Percentiles rank a stretch among this genome's conserved stretches.
phyloP scores from a whole-genome alignment of 2,329 filamentous ascomycete species.

The Didymella arachidicola region DNA sequence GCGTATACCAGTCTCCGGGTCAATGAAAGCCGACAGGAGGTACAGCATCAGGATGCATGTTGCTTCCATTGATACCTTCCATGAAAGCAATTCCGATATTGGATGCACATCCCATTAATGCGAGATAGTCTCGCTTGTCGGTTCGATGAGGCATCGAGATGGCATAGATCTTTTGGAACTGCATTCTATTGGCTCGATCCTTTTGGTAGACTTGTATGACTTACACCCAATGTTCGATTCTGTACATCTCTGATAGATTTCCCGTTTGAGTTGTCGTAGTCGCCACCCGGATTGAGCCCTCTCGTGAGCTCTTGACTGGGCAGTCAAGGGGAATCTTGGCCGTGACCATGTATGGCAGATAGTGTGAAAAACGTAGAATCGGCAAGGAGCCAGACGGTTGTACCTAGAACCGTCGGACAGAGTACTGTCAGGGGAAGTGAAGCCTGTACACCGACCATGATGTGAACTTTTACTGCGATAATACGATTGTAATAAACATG shows the following conservation, averaged over 20 bases:
- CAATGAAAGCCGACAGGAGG: neutral
- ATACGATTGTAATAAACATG: neutral
- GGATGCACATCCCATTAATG: neutral
- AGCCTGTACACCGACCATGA: neutral
- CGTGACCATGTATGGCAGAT: neutral
- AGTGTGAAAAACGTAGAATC: neutral
- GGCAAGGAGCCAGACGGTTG: neutral
- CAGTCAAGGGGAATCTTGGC: neutral
- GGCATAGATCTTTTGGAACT: neutral
- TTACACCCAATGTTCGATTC: neutral
- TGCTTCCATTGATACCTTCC: neutral
- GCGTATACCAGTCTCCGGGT: neutral
- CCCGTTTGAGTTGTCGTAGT: neutral
- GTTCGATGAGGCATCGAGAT: neutral
- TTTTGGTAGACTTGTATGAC: neutral
- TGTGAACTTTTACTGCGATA: neutral
- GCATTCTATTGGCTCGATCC: neutral
- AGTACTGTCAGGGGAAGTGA: neutral
- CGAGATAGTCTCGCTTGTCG: neutral
- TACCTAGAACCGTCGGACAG: neutral
- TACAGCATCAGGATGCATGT: neutral
- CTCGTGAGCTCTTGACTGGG: neutral
- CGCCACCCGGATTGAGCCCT: no score
- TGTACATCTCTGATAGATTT: neutral
- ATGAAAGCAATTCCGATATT: neutral